A percentile compares a stretch with the other conserved stretches of the same genome.
phyloP scores from a whole-genome alignment of 2,329 filamentous ascomycete genomes.

The Xylaria polymorpha region DNA sequence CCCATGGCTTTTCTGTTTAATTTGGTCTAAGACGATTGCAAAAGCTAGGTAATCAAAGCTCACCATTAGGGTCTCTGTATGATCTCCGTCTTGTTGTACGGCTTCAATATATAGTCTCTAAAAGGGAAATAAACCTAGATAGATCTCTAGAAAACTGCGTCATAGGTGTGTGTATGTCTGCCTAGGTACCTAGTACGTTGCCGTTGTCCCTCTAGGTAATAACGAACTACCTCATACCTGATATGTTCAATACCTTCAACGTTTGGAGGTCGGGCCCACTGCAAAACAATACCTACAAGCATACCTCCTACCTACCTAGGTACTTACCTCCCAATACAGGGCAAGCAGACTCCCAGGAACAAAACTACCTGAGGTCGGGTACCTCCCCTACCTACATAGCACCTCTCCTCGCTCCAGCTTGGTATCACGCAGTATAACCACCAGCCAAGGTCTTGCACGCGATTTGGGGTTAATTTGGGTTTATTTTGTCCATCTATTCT shows the following conservation, averaged over 20 bases:
- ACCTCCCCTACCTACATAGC: no score
- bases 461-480: no score
- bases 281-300: background rate
- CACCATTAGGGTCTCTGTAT: background rate
- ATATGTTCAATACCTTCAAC: background rate
- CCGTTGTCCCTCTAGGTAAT: background rate
- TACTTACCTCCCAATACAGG: no score
- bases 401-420: no score
- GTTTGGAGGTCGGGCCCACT: background rate
- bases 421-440: no score
- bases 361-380: background rate
- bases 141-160: background rate
- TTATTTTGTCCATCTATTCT: no score
- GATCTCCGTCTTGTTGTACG: background rate
- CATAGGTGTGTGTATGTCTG: background rate
- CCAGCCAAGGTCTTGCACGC: no score
- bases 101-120: background rate
- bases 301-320: no score
- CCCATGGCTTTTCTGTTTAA: background rate
- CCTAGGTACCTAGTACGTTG: no score
- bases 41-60: background rate
- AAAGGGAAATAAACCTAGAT: background rate
- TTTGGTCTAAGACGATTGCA: background rate
- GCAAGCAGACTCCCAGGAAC: background rate
- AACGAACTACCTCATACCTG: no score